Evolutionary conservation across 306 rosid genomes (phyloP).

Genomic region (apple (Malus domestica)): DNA sequence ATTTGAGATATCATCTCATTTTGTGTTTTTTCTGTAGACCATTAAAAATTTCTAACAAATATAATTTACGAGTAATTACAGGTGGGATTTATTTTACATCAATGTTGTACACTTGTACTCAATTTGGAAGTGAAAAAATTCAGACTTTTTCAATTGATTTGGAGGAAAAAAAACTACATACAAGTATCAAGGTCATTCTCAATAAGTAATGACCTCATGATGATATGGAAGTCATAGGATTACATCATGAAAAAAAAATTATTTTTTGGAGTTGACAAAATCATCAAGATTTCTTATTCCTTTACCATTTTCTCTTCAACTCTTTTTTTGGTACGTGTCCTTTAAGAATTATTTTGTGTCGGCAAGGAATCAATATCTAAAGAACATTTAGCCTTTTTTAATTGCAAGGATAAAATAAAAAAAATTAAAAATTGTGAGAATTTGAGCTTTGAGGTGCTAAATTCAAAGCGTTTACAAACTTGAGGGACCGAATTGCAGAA

Average conservation of each 20-base stretch:
- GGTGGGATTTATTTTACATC: neutral
- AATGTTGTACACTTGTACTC: neutral
- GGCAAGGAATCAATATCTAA: neutral
- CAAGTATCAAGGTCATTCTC: neutral
- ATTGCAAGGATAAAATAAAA: neutral
- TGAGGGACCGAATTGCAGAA: neutral
- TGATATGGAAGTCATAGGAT: no score
- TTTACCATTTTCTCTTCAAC: no score
- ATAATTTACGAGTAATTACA: neutral
- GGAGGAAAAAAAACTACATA: neutral
- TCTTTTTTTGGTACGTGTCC: neutral
- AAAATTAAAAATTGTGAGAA: neutral
- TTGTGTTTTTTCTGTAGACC: neutral
- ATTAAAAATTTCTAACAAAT: neutral
- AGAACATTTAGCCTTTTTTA: neutral
- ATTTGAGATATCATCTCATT: neutral
- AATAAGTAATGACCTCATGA: neutral
- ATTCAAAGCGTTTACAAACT: neutral
- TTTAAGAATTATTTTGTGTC: neutral
- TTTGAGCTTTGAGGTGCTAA: neutral
- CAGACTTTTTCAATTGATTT: neutral
- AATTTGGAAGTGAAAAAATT: neutral
- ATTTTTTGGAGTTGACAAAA: neutral
- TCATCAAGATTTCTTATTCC: neutral
- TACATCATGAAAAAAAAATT: no score